Evolutionary conservation across 176 grass and related monocot species (phyloP).

Genomic region (Cocos nucifera): DNA sequence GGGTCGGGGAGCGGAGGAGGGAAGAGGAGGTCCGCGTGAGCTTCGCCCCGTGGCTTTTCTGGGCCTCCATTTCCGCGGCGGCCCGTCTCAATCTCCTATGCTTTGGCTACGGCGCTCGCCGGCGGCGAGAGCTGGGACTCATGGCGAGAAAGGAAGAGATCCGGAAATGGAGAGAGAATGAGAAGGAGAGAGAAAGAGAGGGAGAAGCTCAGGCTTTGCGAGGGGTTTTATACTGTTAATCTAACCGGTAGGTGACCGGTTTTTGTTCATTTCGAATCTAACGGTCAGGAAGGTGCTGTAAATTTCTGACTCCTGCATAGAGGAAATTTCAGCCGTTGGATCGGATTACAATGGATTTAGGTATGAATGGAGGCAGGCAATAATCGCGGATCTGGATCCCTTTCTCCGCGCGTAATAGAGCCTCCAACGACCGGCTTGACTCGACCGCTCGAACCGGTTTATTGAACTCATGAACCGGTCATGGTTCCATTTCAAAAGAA

Average conservation of each 20-base stretch:
- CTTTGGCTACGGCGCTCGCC: not conserved
- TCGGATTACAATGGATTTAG: not conserved
- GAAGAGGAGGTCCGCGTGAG: conserved; percentile 75
- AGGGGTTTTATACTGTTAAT: too few species aligned
- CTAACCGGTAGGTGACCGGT: too few species aligned
- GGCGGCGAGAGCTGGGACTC: not conserved
- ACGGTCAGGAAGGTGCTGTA: too few species aligned
- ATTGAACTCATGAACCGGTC: too few species aligned
- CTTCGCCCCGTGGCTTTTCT: conserved; percentile 31
- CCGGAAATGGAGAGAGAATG: not conserved
- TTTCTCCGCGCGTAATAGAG: too few species aligned
- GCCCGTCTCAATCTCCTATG: not conserved
- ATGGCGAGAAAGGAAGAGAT: not conserved
- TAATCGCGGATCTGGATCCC: conserved; percentile 10
- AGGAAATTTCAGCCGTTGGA: not conserved
- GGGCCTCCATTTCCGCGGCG: not conserved
- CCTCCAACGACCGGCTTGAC: too few species aligned
- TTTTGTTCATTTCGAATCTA: too few species aligned
- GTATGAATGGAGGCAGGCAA: not conserved
- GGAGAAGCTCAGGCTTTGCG: too few species aligned
- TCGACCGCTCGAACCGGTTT: too few species aligned
- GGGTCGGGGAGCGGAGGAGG: conserved; percentile 67
- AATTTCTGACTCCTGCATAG: too few species aligned
- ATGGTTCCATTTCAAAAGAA: too few species aligned
- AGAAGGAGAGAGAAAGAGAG: too few species aligned